These are phyloP conservation scores for Heterococcus sp. DNA, from an alignment of 108 stramenopile species.

Conservation along the genomic window DNA sequence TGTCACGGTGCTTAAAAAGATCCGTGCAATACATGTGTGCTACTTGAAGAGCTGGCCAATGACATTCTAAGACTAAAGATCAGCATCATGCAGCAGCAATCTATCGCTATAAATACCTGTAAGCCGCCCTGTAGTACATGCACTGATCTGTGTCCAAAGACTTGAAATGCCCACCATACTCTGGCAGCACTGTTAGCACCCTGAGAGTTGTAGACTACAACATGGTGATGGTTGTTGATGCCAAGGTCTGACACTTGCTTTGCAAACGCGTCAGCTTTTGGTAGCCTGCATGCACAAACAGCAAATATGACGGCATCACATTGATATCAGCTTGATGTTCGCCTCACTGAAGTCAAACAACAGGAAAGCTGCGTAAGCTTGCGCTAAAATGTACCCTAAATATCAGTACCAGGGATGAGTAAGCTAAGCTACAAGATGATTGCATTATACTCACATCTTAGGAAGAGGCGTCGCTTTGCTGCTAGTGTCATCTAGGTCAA, in stretches of 20 bases:
- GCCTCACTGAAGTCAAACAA: not conserved
- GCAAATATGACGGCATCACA: not conserved
- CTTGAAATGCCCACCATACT: not conserved
- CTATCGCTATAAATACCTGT: not conserved
- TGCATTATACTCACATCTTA: not conserved
- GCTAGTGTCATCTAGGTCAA: not conserved
- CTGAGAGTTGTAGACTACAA: not conserved
- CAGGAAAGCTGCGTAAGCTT: too few species aligned
- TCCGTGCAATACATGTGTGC: too few species aligned
- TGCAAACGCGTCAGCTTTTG: not conserved
- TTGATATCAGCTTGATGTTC: not conserved
- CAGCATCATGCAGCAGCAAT: not conserved
- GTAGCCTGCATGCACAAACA: not conserved
- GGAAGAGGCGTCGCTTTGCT: not conserved
- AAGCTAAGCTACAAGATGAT: not conserved
- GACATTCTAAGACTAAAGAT: not conserved
- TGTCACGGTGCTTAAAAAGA: too few species aligned
- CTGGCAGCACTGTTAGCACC: not conserved
- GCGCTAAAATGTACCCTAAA: too few species aligned
- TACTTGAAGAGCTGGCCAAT: not conserved
- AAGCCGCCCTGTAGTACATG: not conserved
- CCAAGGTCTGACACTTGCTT: not conserved
- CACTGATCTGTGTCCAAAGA: not conserved
- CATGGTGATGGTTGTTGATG: not conserved
- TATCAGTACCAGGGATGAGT: not conserved